Evolutionary conservation across 2,329 filamentous ascomycete species (phyloP), one percentile per base, ranked within the genome.

Genomic region (Penicillium sp.): DNA sequence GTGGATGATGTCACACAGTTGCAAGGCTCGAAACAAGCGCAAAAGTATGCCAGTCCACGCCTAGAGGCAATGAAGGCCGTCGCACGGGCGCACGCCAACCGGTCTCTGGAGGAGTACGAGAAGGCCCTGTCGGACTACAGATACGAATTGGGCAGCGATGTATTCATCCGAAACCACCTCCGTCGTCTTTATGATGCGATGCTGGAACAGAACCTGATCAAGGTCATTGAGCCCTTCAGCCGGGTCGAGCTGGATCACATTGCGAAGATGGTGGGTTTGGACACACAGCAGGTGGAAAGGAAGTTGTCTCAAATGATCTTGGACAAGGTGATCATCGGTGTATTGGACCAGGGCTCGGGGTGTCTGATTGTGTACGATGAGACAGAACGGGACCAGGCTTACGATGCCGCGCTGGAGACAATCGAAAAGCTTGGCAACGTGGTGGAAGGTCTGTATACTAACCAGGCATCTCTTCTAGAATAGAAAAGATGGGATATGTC

Each of bases 231-330:
- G 82, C 94, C 94, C 23, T 99, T 97, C 80, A 96, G 91, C 70
- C 87, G 92, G 61, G 94, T 99, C 53, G 94, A 99, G 79, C 96
- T 99, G 69, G 89, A 88, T 68, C 94, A 99, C 75, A 91, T 99
- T 69, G 93, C 94, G 66, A 92, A 94, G 81, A 96, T 97, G 89
- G 94, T 99, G 51, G 92, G 93, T 39, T 83, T 99, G 61, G 94
- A 97, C 75, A 96, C 91, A 27, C 88, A 91, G 76, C 93, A 97
- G 80, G 94, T 99, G 59, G 95, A 99, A 85, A 87, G 92, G 68
- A 99, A 99, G 83, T 83, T 99, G 62, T 95, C 91, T 45, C 95
- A 99, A 83, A 99, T 99, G 95, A 99, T 99, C 71, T 84, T 99
- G 58, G 94, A 99, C 81, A 97, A 97, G 82, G 91, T 97, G 70